phyloP scores from a whole-genome alignment of 2,329 filamentous ascomycete genomes.

The Paracamarosporium sp. region DNA sequence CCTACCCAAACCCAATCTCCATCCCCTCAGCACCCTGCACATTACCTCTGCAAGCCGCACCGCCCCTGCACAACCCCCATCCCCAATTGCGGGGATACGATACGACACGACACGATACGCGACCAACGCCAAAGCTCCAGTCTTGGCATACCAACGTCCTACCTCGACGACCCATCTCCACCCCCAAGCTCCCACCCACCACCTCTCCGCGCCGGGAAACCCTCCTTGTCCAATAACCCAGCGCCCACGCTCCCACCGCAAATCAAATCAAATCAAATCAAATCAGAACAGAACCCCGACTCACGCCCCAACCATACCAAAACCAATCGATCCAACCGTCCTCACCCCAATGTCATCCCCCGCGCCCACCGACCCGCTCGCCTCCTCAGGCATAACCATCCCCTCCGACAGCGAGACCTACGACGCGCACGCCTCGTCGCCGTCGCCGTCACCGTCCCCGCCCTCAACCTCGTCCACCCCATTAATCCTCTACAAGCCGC shows the following conservation, averaged over 20 bases:
- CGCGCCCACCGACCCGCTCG: constrained; percentile 60
- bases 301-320: too few relatives aligned
- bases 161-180: constrained; percentile 24
- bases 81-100: background rate
- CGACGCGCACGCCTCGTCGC: constrained; percentile 66
- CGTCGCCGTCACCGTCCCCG: constrained; percentile 68
- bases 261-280: too few relatives aligned
- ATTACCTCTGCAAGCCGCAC: too few relatives aligned
- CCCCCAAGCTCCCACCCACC: constrained; percentile 8
- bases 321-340: constrained; percentile 1
- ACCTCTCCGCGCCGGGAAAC: background rate
- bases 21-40: too few relatives aligned
- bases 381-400: constrained; percentile 78
- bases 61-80: too few relatives aligned
- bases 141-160: constrained; percentile 8
- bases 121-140: constrained; percentile 15
- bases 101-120: too few relatives aligned
- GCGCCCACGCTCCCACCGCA: too few relatives aligned
- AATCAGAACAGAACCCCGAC: too few relatives aligned
- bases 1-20: background rate
- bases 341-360: constrained; percentile 6
- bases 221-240: too few relatives aligned
- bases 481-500: constrained; percentile 86
- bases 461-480: constrained; percentile 69
- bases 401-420: constrained; percentile 86